phyloP scores from a whole-genome alignment of 108 stramenopile species.

The Skeletonema tropicum region DNA sequence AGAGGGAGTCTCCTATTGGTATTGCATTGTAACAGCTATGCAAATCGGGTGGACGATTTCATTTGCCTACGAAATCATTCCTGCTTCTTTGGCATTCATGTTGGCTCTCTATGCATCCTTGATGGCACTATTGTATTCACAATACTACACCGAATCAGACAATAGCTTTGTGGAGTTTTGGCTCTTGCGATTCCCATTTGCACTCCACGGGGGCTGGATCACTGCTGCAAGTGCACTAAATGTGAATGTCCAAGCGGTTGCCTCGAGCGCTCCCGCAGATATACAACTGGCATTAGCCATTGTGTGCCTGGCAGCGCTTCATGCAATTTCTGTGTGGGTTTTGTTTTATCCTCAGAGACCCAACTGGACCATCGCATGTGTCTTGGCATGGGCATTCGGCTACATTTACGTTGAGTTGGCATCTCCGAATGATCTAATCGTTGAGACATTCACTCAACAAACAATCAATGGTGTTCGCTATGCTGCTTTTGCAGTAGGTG shows the following conservation, averaged over 20 bases:
- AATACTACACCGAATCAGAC: slow-evolving; percentile 35
- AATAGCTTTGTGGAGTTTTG: slow-evolving; percentile 50
- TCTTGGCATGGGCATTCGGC: slow-evolving; percentile 74
- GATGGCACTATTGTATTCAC: slow-evolving; percentile 32
- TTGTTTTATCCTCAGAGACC: slow-evolving; percentile 37
- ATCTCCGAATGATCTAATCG: slow-evolving; percentile 57
- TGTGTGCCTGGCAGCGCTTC: slow-evolving; percentile 51
- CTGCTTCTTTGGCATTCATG: slow-evolving; percentile 64
- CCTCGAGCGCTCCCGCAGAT: slow-evolving; percentile 26
- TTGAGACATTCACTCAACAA: slow-evolving; percentile 39
- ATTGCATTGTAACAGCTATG: slow-evolving; percentile 51
- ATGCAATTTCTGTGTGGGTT: slow-evolving; percentile 61
- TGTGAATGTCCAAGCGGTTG: slow-evolving; percentile 71
- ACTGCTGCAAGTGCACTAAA: slow-evolving; percentile 80
- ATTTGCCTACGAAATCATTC: slow-evolving; percentile 71
- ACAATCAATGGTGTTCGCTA: slow-evolving; percentile 41
- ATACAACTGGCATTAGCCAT: slow-evolving; percentile 61
- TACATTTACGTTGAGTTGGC: slow-evolving; percentile 59
- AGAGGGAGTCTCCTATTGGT: slow-evolving; percentile 63
- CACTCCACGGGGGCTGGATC: slow-evolving; percentile 86
- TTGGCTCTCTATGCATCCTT: slow-evolving; percentile 54
- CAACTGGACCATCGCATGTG: slow-evolving; percentile 65
- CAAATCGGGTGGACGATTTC: slow-evolving; percentile 75
- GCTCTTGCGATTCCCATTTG: slow-evolving; percentile 80
- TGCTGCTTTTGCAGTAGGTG: slow-evolving; percentile 36